A percentile compares a stretch with the other conserved stretches of the same genome.
Evolutionary conservation across 228 moss, liverwort and hornwort species (phyloP).

Genomic region (Sphagnum fallax): DNA sequence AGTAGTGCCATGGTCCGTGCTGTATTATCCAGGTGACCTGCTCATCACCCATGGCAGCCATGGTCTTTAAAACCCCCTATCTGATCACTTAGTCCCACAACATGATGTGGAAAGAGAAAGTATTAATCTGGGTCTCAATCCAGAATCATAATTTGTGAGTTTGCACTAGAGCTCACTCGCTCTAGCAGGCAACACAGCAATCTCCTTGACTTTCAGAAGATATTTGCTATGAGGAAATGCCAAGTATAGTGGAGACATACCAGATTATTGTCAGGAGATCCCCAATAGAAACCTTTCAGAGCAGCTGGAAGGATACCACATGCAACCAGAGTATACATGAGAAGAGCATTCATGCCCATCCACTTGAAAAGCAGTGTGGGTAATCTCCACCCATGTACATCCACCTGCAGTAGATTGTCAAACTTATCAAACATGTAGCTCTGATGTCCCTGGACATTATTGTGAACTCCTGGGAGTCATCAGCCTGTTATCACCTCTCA

Average conservation of each 20-base stretch:
- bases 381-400: slow-evolving; percentile 20
- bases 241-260: slow-evolving; percentile 9
- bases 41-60: slow-evolving; percentile 11
- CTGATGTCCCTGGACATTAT: too few species aligned
- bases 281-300: slow-evolving; percentile 44
- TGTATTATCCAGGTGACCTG: slow-evolving; percentile 48
- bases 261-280: slow-evolving; percentile 31
- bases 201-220: too few species aligned
- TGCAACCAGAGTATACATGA: slow-evolving; percentile 43
- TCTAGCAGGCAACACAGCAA: too few species aligned
- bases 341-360: slow-evolving; percentile 51
- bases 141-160: too few species aligned
- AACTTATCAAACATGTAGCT: neutral
- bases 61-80: too few species aligned
- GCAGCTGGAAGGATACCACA: slow-evolving; percentile 42
- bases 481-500: too few species aligned
- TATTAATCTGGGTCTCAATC: too few species aligned
- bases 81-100: too few species aligned
- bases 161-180: too few species aligned
- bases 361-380: slow-evolving; percentile 38
- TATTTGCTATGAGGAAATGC: too few species aligned
- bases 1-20: slow-evolving; percentile 44
- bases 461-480: too few species aligned
- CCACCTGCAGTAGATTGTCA: slow-evolving; percentile 7
- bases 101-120: too few species aligned